phyloP scores from a whole-genome alignment of 2,329 filamentous ascomycete genomes.

The Colletotrichum gigasporum region DNA sequence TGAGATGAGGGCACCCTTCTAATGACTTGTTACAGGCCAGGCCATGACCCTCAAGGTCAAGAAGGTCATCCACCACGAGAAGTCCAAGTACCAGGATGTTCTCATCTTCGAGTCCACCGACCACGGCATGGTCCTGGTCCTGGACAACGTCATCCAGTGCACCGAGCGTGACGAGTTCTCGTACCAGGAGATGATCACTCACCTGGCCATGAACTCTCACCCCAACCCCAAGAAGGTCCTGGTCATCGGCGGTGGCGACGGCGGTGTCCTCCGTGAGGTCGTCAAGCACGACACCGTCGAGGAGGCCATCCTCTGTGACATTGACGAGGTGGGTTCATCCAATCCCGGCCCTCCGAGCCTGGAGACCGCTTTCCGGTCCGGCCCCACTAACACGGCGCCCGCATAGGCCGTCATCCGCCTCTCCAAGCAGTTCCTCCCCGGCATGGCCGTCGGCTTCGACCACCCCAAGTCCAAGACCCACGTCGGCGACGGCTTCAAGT shows the following conservation, averaged over 20 bases:
- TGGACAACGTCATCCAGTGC: conserved; percentile 99
- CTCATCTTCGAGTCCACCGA: conserved; percentile 98
- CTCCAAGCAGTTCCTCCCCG: conserved; percentile 96
- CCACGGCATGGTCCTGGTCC: conserved; percentile 93
- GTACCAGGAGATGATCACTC: conserved; percentile 99
- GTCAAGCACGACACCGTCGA: conserved; percentile 99
- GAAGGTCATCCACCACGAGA: conserved; percentile 98
- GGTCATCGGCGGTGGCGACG: conserved; percentile 97
- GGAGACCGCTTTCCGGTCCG: background rate
- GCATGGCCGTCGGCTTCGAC: conserved; percentile 91
- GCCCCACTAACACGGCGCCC: conserved; percentile 14
- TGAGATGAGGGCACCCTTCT: background rate
- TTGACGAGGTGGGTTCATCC: conserved; percentile 80
- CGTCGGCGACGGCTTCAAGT: conserved; percentile 98
- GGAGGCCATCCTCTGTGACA: conserved; percentile 96
- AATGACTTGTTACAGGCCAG: conserved; percentile 69
- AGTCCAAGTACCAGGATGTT: conserved; percentile 98
- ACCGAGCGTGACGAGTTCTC: conserved; percentile 99
- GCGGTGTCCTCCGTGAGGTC: conserved; percentile 96
- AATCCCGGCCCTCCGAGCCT: background rate
- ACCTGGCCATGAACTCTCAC: conserved; percentile 98
- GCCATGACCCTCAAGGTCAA: conserved; percentile 99
- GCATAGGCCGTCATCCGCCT: conserved; percentile 97
- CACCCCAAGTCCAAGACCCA: conserved; percentile 94
- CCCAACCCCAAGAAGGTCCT: conserved; percentile 98